Evolutionary conservation across 2,329 filamentous ascomycete genomes (phyloP).

Genomic region (Zelopaecilomyces penicillatus): DNA sequence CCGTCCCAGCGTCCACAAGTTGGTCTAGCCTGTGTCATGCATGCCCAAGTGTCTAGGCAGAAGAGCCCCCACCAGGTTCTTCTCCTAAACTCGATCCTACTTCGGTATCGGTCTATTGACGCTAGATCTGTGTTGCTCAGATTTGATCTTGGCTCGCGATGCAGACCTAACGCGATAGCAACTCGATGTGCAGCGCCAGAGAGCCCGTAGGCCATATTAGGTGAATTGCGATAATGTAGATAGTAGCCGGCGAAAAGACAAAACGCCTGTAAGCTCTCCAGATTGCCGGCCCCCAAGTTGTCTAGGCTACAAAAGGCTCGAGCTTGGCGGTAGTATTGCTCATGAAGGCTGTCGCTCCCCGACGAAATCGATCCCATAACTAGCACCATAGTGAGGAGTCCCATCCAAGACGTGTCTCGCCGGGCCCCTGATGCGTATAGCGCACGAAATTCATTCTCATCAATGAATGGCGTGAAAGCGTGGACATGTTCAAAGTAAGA

Average conservation of each 20-base stretch:
- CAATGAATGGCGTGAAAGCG: conserved; percentile 50
- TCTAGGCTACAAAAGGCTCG: conserved; percentile 46
- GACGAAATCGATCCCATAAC: conserved; percentile 53
- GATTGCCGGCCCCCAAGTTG: conserved; percentile 49
- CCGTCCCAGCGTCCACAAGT: conserved; percentile 55
- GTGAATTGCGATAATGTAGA: conserved; percentile 68
- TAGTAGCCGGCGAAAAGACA: conserved; percentile 68
- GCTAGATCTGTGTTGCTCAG: too few species aligned
- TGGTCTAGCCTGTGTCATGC: conserved; percentile 61
- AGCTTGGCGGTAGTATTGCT: conserved; percentile 47
- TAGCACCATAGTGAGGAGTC: conserved; percentile 54
- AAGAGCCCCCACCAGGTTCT: conserved; percentile 67
- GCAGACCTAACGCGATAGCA: conserved; percentile 65
- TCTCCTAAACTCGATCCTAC: conserved; percentile 1
- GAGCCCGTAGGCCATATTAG: conserved; percentile 67
- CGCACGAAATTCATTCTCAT: conserved; percentile 50
- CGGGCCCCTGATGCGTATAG: conserved; percentile 43
- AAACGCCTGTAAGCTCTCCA: conserved; percentile 66
- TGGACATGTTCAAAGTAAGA: conserved; percentile 56
- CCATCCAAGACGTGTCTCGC: conserved; percentile 50
- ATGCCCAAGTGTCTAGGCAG: conserved; percentile 66
- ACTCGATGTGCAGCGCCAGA: conserved; percentile 64
- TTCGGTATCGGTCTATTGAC: neutral
- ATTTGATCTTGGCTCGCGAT: conserved; percentile 43
- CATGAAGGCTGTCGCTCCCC: conserved; percentile 45